phyloP scores from a whole-genome alignment of 805 yeast genomes.

The Ogataea philodendri region DNA sequence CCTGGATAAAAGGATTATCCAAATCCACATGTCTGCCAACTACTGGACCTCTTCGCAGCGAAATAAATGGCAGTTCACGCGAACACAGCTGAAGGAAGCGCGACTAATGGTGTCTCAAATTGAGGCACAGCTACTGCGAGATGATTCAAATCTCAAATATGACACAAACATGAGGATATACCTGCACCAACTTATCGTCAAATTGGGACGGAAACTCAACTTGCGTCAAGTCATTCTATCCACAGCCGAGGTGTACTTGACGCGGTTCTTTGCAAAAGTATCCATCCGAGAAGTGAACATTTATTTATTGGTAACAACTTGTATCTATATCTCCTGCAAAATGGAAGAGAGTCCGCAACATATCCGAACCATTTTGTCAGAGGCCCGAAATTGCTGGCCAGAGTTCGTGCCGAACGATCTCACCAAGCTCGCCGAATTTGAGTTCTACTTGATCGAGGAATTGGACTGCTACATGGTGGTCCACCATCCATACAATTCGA shows the following conservation, averaged over 20 bases:
- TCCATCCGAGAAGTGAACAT: constrained; percentile 79
- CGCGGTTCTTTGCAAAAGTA: constrained; percentile 72
- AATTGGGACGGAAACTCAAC: constrained; percentile 74
- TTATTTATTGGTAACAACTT: constrained; percentile 77
- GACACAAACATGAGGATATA: constrained; percentile 72
- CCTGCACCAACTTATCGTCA: constrained; percentile 70
- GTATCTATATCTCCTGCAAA: constrained; percentile 87
- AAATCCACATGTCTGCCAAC: constrained; percentile 66
- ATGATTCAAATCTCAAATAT: constrained; percentile 35
- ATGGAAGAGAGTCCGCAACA: constrained; percentile 96
- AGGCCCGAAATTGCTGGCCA: constrained; percentile 91
- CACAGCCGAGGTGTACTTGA: constrained; percentile 81
- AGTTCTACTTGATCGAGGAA: constrained; percentile 89
- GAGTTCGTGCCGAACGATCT: constrained; percentile 90
- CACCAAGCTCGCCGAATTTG: constrained; percentile 91
- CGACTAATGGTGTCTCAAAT: constrained; percentile 20
- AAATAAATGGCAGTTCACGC: constrained; percentile 73
- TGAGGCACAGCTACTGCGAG: constrained; percentile 21
- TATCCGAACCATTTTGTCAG: constrained; percentile 75
- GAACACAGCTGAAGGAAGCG: constrained; percentile 47
- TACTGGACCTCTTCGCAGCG: constrained; percentile 88
- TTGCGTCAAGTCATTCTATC: constrained; percentile 82
- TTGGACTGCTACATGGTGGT: constrained; percentile 68
- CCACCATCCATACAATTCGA: constrained; percentile 71
- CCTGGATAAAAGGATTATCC: not conserved